Percentiles rank a stretch among this genome's conserved stretches.
phyloP scores from a whole-genome alignment of 2,329 filamentous ascomycete species.

The Botrytis hyacinthi region DNA sequence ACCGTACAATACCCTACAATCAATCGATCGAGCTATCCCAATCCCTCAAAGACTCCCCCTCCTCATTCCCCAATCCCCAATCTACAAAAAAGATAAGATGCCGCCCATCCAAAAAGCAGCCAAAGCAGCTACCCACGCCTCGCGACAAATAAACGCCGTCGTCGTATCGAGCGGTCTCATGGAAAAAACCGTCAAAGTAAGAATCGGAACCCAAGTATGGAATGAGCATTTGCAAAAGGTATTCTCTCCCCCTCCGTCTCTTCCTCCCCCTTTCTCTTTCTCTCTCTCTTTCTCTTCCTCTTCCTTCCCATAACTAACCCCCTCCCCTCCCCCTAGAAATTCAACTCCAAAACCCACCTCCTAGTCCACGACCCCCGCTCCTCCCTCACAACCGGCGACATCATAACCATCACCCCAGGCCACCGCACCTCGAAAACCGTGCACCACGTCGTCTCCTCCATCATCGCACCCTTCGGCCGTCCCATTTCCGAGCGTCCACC shows the following conservation, averaged over 20 bases:
- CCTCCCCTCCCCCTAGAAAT: constrained; percentile 50
- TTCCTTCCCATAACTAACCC: not conserved
- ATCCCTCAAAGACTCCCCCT: too few species aligned
- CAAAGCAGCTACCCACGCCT: not conserved
- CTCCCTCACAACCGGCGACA: constrained; percentile 71
- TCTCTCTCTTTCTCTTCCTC: not conserved
- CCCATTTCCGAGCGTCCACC: constrained; percentile 63
- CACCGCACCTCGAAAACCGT: constrained; percentile 66
- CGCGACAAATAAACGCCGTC: constrained; percentile 44
- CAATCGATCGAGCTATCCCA: not conserved
- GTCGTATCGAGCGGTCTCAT: constrained; percentile 77
- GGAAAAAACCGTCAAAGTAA: constrained; percentile 76
- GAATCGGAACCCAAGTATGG: constrained; percentile 69
- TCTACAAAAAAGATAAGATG: not conserved
- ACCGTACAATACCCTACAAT: too few species aligned
- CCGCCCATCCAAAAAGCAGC: constrained; percentile 1
- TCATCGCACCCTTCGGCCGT: constrained; percentile 68
- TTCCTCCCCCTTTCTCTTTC: not conserved
- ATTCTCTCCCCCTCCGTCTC: constrained; percentile 20
- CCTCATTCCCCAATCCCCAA: too few species aligned
- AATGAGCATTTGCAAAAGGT: constrained; percentile 73
- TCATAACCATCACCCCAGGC: constrained; percentile 67
- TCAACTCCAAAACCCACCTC: constrained; percentile 60
- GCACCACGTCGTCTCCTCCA: constrained; percentile 70
- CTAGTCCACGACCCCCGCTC: constrained; percentile 77